Evolutionary conservation across 768 basidiomycete genomes (phyloP).

Genomic region (Strobilomyces confusus): DNA sequence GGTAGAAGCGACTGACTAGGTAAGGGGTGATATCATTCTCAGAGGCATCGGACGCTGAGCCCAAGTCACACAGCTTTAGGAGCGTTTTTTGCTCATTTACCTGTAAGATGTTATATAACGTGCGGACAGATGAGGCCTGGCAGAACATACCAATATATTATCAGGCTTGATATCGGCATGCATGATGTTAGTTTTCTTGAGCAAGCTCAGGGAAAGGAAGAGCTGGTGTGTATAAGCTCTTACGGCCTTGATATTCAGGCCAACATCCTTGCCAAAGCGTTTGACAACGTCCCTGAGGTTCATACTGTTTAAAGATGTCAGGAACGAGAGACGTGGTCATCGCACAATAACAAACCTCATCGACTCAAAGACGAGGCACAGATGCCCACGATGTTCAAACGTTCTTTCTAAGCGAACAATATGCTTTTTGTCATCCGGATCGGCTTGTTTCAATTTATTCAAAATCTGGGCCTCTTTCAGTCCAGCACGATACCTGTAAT

Average conservation of each 20-base stretch:
- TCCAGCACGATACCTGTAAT: conserved; percentile 85
- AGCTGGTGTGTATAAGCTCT: conserved; percentile 98
- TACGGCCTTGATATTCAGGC: conserved; percentile 94
- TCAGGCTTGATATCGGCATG: conserved; percentile 99
- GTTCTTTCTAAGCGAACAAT: conserved; percentile 88
- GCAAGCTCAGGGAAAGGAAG: conserved; percentile 78
- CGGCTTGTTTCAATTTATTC: conserved; percentile 79
- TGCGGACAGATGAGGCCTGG: conserved; percentile 10
- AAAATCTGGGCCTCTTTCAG: conserved; percentile 89
- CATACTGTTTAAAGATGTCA: conserved; percentile 56
- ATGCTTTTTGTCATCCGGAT: conserved; percentile 97
- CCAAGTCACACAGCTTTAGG: conserved; percentile 92
- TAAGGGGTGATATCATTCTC: conserved; percentile 99
- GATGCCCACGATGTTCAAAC: conserved; percentile 95
- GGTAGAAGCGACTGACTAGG: conserved; percentile 95
- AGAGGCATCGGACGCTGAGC: conserved; percentile 91
- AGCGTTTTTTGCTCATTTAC: conserved; percentile 93
- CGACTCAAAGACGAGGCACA: conserved; percentile 94
- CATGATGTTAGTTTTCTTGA: conserved; percentile 90
- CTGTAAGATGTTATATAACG: conserved; percentile 37
- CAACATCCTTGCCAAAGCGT: conserved; percentile 97
- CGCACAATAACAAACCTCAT: conserved; percentile 58
- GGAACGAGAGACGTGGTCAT: conserved; percentile 7
- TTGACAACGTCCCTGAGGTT: conserved; percentile 97
- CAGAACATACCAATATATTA: conserved; percentile 80